Conservation (phyloP, 495 filamentous ascomycete genomes). For the Oleoguttula mirabilis region DNA sequence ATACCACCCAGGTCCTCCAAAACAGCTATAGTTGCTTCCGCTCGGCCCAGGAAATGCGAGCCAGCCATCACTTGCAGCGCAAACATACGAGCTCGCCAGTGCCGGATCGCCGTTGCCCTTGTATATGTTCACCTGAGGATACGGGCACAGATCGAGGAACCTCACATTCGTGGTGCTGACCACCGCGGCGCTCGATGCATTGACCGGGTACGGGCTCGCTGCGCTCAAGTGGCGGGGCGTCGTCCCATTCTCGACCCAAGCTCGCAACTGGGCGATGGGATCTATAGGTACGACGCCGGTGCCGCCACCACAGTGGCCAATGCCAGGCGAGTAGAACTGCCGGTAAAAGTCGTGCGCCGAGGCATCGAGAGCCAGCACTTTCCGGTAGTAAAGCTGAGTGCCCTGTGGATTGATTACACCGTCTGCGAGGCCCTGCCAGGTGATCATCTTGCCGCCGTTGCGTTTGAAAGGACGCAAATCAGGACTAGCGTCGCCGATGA, state of each 20-base stretch:
- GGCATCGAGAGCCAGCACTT: slow-evolving; percentile 3
- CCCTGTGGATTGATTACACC: slow-evolving; percentile 2
- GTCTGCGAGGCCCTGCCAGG: slow-evolving; percentile 31
- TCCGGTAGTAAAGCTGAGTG: slow-evolving; percentile 11
- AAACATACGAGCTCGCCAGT: slow-evolving; percentile 1
- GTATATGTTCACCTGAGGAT: slow-evolving; percentile 1
- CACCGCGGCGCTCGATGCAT: not conserved
- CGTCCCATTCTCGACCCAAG: slow-evolving; percentile 28
- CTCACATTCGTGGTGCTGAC: not conserved
- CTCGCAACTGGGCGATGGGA: slow-evolving; percentile 12
- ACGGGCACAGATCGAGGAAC: slow-evolving; percentile 1
- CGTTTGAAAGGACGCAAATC: slow-evolving; percentile 31
- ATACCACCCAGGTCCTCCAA: not conserved
- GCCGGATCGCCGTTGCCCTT: not conserved
- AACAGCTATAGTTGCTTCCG: not conserved
- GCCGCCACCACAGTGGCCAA: slow-evolving; percentile 27
- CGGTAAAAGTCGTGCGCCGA: slow-evolving; percentile 13
- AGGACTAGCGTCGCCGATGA: slow-evolving; percentile 29
- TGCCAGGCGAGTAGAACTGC: slow-evolving; percentile 25
- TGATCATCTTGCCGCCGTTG: slow-evolving; percentile 34
- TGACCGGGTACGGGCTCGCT: not conserved
- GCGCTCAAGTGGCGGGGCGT: slow-evolving; percentile 15
- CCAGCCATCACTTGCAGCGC: not conserved
- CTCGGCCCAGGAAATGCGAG: not conserved
- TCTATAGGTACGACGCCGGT: slow-evolving; percentile 18